Base-by-base conservation (phyloP, 2,329 filamentous ascomycete species). In the Colletotrichum sp. region DNA sequence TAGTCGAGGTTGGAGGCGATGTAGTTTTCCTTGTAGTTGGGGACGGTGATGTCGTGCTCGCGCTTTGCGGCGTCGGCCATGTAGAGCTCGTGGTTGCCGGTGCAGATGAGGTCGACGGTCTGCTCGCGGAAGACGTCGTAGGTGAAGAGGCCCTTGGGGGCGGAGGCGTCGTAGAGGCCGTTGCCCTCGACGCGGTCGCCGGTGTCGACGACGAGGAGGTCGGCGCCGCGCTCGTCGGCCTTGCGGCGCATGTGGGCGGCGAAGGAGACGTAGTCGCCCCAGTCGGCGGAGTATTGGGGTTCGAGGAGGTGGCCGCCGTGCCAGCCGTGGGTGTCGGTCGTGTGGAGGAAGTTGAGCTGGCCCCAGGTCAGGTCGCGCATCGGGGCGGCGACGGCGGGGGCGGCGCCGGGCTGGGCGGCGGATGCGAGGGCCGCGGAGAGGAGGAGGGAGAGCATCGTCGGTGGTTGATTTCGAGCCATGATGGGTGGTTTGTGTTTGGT, bases 251-350 rank as follows among this genome's bases (percentile, higher is more conserved):
- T 92, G 82, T 96, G 95, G 44, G 93, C 89, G 39, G 96, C 92
- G 82, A 99, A 98, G 8, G 96, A 98, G 80, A 99, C 91, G 85
- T 99, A 99, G 86, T 99, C 97, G 75, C 97, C 97, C 96, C 97
- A 99, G 85, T 99, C 97, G 63, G 95, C 96, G 8, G 95, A 96
- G 85, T 98, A 99, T 76, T 97, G 96, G 4, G 95, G 90, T 93
- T 99, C 97, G 87, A 96, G 93, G 7, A 99, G 87, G 88, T 99
- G 97, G 2, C 97, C 97, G 12, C 92, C 95, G 82, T 98, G 93
- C 97, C 97, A 99, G 80, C 97, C 96, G 86, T 99, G 97, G 6
- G 95, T 97, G 83, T 99, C 95, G 55, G 97, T 99, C 1, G 97
- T 99, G 82, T 98, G 96, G n/a, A 99, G 86, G 84, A 98, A 98